Evolutionary conservation across 441 rosid species (phyloP).

Genomic region (Adansonia madagascariensis): DNA sequence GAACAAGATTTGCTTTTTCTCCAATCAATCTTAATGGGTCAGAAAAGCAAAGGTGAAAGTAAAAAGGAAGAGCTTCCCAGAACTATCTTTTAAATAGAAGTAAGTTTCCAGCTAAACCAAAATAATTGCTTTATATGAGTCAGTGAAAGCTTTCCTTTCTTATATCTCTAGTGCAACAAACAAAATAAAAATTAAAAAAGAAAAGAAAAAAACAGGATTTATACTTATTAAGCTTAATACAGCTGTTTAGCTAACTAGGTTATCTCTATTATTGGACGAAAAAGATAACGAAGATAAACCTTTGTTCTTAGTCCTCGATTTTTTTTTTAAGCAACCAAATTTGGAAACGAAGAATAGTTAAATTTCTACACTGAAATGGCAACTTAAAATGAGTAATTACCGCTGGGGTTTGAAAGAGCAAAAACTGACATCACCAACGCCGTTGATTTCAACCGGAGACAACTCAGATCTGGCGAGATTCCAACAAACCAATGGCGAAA

Average conservation of each 20-base stretch:
- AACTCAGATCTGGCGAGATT: constrained; percentile 56
- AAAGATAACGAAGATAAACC: not conserved
- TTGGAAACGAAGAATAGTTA: not conserved
- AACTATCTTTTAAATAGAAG: not conserved
- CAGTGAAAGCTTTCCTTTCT: not conserved
- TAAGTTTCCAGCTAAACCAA: not conserved
- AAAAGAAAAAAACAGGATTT: not conserved
- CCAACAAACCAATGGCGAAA: constrained; percentile 42
- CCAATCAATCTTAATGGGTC: not conserved
- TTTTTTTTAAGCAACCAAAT: not conserved
- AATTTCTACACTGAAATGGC: constrained; percentile 4
- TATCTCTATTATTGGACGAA: not conserved
- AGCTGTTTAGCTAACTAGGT: not conserved
- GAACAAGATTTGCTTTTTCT: not conserved
- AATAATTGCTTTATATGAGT: not conserved
- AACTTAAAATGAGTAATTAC: constrained; percentile 31
- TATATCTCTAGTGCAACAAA: not conserved
- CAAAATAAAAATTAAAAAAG: constrained; percentile 16
- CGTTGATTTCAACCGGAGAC: constrained; percentile 27
- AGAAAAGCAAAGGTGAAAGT: not conserved
- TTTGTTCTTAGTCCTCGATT: not conserved
- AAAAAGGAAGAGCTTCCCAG: not conserved
- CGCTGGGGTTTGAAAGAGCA: constrained; percentile 35
- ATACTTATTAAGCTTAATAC: not conserved
- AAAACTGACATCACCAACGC: constrained; percentile 66